These are phyloP conservation scores for Geotrichum aggregatum DNA, from an alignment of 1,139 yeast genomes.

Conservation along the genomic window DNA sequence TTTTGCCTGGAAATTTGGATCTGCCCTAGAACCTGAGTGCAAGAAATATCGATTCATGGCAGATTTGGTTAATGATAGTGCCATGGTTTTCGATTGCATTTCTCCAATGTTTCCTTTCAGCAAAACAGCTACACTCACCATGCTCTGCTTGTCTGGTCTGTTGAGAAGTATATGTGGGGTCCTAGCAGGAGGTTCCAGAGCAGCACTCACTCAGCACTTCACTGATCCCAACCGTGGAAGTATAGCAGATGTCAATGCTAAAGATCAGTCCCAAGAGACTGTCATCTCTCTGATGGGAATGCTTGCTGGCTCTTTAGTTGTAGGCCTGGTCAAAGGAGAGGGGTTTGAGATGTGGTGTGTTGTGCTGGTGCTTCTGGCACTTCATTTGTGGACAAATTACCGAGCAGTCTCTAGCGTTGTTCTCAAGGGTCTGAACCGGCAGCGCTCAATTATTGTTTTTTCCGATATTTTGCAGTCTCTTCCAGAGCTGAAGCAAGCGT, in stretches of 20 bases:
- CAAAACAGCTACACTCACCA: conserved; percentile 28
- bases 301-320: conserved; percentile 39
- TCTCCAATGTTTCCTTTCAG: conserved; percentile 36
- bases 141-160: conserved; percentile 38
- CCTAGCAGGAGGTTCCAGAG: conserved; percentile 41
- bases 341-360: conserved; percentile 36
- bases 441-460: conserved; percentile 37
- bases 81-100: conserved; percentile 38
- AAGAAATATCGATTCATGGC: conserved; percentile 40
- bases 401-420: conserved; percentile 39
- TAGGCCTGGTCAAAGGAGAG: conserved; percentile 35
- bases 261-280: conserved; percentile 42
- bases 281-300: conserved; percentile 40
- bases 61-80: conserved; percentile 40
- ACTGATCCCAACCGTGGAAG: conserved; percentile 38
- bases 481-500: conserved; percentile 29
- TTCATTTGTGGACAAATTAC: conserved; percentile 40
- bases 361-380: conserved; percentile 29
- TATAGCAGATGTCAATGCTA: conserved; percentile 41
- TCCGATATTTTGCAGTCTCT: conserved; percentile 32
- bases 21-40: conserved; percentile 40
- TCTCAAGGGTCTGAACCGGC: conserved; percentile 37
- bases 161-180: conserved; percentile 40
- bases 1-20: conserved; percentile 40
- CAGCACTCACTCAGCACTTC: conserved; percentile 42